phyloP scores from a whole-genome alignment of 495 filamentous ascomycete genomes.

The Wilcoxina mikolae region DNA sequence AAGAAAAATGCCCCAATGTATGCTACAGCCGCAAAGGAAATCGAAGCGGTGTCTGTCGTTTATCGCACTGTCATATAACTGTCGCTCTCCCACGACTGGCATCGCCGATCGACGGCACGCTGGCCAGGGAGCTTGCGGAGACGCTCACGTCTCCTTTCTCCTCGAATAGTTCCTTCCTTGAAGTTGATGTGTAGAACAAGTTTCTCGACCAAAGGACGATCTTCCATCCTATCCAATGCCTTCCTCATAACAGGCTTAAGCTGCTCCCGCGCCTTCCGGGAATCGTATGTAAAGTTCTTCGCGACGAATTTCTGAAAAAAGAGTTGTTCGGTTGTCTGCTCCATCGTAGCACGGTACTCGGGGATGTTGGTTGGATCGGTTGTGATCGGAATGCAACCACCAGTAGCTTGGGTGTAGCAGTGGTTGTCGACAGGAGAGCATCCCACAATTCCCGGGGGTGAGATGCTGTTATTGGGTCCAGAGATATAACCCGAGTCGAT shows the following conservation, averaged over 20 bases:
- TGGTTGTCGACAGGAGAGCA: neutral
- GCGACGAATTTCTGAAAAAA: slow-evolving; percentile 22
- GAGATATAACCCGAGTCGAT: slow-evolving; percentile 2
- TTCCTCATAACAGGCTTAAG: slow-evolving; percentile 22
- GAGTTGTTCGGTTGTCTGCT: slow-evolving; percentile 16
- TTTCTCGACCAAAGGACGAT: slow-evolving; percentile 19
- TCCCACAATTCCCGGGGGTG: neutral
- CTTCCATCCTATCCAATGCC: slow-evolving; percentile 23
- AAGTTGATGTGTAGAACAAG: slow-evolving; percentile 20
- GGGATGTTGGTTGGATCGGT: slow-evolving; percentile 13
- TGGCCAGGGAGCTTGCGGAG: neutral
- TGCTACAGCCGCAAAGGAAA: neutral
- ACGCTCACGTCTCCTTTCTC: slow-evolving; percentile 11
- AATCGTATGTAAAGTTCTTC: slow-evolving; percentile 17
- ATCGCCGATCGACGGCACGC: neutral
- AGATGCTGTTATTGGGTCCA: neutral
- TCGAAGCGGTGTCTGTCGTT: neutral
- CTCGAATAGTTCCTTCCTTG: slow-evolving; percentile 16
- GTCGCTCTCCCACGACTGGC: neutral
- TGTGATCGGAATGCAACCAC: neutral
- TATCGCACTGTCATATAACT: neutral
- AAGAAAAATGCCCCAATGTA: neutral
- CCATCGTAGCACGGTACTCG: slow-evolving; percentile 20
- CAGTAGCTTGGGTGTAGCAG: neutral
- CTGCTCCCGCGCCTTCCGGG: slow-evolving; percentile 13